Percentiles rank a stretch among this genome's conserved stretches.
Conservation (phyloP, 257 asterid genomes). For the Leptodermis oblonga region DNA sequence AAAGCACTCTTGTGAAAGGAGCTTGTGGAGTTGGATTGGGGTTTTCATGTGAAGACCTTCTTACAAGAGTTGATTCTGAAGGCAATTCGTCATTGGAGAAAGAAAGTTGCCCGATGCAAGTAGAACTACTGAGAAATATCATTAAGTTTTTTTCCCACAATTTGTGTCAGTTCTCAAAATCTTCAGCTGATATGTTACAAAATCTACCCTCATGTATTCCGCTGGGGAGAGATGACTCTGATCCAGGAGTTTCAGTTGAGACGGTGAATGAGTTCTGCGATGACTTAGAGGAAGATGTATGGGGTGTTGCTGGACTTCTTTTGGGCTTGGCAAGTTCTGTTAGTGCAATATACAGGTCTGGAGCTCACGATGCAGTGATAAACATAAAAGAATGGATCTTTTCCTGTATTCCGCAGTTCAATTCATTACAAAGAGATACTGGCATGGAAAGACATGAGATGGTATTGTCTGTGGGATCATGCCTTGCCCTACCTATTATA, state of each 20-base stretch:
- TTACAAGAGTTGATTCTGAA: conserved; percentile 53
- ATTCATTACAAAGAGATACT: conserved; percentile 25
- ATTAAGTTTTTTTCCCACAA: conserved; percentile 54
- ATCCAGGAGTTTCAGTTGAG: conserved; percentile 30
- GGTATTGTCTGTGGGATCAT: conserved; percentile 62
- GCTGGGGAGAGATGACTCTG: conserved; percentile 32
- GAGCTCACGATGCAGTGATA: conserved; percentile 60
- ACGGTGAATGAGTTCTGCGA: conserved; percentile 31
- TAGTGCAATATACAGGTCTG: conserved; percentile 75
- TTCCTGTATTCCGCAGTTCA: conserved; percentile 56
- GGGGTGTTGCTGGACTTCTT: conserved; percentile 82
- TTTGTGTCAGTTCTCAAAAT: conserved; percentile 56
- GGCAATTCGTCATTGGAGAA: conserved; percentile 33
- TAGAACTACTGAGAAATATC: conserved; percentile 55
- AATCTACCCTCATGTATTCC: conserved; percentile 50
- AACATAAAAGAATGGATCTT: conserved; percentile 52
- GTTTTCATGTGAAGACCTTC: conserved; percentile 77
- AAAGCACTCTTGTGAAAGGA: conserved; percentile 88
- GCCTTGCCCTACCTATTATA: conserved; percentile 68
- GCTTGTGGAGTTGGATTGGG: conserved; percentile 98
- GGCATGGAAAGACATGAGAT: conserved; percentile 31
- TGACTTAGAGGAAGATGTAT: conserved; percentile 67
- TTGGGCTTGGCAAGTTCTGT: conserved; percentile 78
- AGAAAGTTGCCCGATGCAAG: conserved; percentile 38
- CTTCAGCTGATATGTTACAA: conserved; percentile 49